A percentile compares a stretch with the other conserved stretches of the same genome.
Evolutionary conservation across 108 stramenopile genomes (phyloP).

Genomic region (Fragilaria crotonensis): DNA sequence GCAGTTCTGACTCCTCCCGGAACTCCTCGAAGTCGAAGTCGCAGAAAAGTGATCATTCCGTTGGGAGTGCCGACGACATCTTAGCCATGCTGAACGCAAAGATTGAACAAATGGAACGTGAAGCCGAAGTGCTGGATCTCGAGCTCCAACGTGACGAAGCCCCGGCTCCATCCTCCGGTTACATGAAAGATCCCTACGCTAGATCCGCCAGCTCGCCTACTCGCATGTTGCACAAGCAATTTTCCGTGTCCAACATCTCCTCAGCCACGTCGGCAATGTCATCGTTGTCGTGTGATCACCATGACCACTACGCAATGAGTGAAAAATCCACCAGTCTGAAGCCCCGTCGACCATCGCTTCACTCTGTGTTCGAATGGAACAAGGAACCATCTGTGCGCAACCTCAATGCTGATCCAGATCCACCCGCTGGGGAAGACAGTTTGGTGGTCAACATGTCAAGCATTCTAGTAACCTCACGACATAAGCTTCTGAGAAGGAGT

Average conservation of each 20-base stretch:
- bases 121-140: too few relatives aligned
- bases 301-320: background rate
- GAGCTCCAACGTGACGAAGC: too few relatives aligned
- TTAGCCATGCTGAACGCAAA: too few relatives aligned
- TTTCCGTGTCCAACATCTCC: background rate
- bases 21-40: too few relatives aligned
- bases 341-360: background rate
- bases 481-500: background rate
- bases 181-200: too few relatives aligned
- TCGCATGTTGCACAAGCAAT: background rate
- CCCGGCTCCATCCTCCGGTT: too few relatives aligned
- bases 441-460: background rate
- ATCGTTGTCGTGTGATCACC: background rate
- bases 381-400: background rate
- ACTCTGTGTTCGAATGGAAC: background rate
- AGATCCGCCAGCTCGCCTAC: too few relatives aligned
- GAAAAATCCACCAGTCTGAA: background rate
- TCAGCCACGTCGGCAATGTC: background rate
- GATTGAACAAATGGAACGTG: too few relatives aligned
- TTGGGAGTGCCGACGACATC: too few relatives aligned
- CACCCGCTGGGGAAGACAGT: background rate
- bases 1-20: too few relatives aligned
- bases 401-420: background rate
- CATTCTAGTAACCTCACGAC: background rate
- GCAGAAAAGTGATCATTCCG: too few relatives aligned